Conservation (phyloP, 164 flowering plant genomes). For the Liquidambar formosana region DNA sequence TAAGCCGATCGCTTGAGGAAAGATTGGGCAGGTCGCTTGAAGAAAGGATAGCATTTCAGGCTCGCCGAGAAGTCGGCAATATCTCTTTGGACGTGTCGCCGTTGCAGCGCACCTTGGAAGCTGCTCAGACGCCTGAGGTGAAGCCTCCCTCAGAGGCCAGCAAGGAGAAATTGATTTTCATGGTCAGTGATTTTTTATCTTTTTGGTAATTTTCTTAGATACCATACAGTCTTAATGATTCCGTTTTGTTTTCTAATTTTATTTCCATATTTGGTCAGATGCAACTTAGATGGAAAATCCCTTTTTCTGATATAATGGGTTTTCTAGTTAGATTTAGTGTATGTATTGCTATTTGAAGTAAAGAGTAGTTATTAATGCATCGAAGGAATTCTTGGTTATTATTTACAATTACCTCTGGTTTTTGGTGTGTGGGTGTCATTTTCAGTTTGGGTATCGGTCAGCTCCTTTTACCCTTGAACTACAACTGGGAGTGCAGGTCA, state of each 20-base stretch:
- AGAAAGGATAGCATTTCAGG: not conserved
- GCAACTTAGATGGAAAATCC: not conserved
- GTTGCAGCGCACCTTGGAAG: constrained; percentile 5
- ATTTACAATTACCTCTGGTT: not conserved
- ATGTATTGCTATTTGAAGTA: no score
- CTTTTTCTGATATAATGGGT: not conserved
- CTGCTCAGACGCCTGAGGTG: constrained; percentile 10
- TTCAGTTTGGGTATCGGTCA: not conserved
- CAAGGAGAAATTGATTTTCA: constrained; percentile 26
- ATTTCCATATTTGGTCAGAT: not conserved
- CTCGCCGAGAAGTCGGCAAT: not conserved
- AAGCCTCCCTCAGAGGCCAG: constrained; percentile 3
- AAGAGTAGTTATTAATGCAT: not conserved
- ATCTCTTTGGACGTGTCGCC: not conserved
- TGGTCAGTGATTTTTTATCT: constrained; percentile 25
- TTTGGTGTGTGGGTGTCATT: not conserved
- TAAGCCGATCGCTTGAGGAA: constrained; percentile 1
- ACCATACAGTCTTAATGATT: no score
- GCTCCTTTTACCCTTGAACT: not conserved
- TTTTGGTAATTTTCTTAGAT: not conserved
- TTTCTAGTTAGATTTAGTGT: not conserved
- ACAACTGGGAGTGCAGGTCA: not conserved
- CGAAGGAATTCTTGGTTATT: not conserved
- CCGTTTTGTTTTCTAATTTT: no score
- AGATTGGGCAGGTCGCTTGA: not conserved